Percentiles rank a stretch among this genome's conserved stretches.
These are phyloP conservation scores for Pythium sp. DNA, from an alignment of 352 stramenopile genomes.

Conservation along the genomic window DNA sequence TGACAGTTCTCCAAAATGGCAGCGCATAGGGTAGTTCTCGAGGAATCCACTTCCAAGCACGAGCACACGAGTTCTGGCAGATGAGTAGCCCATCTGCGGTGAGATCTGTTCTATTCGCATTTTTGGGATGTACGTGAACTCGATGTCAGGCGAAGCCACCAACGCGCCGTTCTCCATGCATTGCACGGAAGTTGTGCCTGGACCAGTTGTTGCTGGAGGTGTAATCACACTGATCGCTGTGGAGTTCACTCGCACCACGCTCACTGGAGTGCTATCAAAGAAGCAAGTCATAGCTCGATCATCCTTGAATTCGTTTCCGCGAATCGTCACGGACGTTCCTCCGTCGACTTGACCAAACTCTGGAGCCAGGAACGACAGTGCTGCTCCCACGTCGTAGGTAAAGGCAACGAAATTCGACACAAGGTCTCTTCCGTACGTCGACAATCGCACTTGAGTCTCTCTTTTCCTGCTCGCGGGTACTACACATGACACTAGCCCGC, in stretches of 20 bases:
- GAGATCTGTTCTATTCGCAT: not conserved
- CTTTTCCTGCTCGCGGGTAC: not conserved
- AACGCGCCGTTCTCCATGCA: constrained; percentile 3
- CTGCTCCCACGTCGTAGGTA: not conserved
- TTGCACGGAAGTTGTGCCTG: not conserved
- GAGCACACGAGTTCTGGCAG: not conserved
- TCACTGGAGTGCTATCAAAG: not conserved
- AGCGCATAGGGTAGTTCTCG: not conserved
- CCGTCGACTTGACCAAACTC: constrained; percentile 7
- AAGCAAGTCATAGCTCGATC: not conserved
- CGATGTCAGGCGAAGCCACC: constrained; percentile 1
- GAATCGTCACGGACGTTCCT: constrained; percentile 9
- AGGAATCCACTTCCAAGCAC: constrained; percentile 11
- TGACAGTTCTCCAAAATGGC: not conserved
- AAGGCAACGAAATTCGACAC: constrained; percentile 7
- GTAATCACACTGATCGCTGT: constrained; percentile 1
- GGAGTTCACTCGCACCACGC: constrained; percentile 7
- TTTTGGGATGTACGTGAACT: constrained; percentile 7
- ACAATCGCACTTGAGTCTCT: not conserved
- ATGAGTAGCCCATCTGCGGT: constrained; percentile 3
- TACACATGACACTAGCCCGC: not conserved
- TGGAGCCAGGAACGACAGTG: constrained; percentile 1
- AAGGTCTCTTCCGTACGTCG: not conserved
- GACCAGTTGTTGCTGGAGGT: not conserved
- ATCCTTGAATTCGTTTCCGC: constrained; percentile 6